Evolutionary conservation across 2,329 filamentous ascomycete species (phyloP).

Genomic region (Blastomyces gilchristii): DNA sequence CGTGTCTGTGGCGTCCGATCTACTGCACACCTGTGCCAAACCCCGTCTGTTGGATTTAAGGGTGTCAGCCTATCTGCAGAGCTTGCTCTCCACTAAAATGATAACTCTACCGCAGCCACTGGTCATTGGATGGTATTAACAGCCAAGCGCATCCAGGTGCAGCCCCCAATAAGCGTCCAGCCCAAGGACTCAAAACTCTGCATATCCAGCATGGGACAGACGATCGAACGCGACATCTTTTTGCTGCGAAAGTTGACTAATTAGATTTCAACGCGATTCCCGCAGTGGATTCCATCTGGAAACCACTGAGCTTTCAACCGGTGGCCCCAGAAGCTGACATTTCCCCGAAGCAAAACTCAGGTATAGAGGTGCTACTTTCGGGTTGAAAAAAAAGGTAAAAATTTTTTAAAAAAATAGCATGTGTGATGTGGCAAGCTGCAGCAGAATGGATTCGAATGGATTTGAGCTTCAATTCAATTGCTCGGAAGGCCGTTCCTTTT

Average conservation of each 20-base stretch:
- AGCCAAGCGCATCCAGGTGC: neutral
- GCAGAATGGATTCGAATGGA: neutral
- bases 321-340: constrained; percentile 6
- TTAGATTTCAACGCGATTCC: constrained; percentile 6
- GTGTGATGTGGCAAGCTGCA: constrained; percentile 7
- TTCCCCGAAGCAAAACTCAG: constrained; percentile 4
- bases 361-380: constrained; percentile 7
- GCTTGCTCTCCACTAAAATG: constrained; percentile 1
- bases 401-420: neutral
- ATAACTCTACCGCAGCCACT: neutral
- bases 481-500: neutral
- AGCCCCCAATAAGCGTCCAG: neutral
- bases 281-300: constrained; percentile 3
- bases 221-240: neutral
- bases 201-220: neutral
- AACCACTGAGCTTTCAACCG: constrained; percentile 4
- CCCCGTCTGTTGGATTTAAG: constrained; percentile 9
- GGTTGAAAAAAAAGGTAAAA: neutral
- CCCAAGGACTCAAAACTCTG: neutral
- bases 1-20: constrained; percentile 1
- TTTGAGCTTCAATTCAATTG: neutral
- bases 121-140: neutral
- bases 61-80: constrained; percentile 6
- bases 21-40: constrained; percentile 10
- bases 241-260: neutral